Evolutionary conservation across 2,329 filamentous ascomycete species (phyloP).

Genomic region (Geosmithia putterillii): DNA sequence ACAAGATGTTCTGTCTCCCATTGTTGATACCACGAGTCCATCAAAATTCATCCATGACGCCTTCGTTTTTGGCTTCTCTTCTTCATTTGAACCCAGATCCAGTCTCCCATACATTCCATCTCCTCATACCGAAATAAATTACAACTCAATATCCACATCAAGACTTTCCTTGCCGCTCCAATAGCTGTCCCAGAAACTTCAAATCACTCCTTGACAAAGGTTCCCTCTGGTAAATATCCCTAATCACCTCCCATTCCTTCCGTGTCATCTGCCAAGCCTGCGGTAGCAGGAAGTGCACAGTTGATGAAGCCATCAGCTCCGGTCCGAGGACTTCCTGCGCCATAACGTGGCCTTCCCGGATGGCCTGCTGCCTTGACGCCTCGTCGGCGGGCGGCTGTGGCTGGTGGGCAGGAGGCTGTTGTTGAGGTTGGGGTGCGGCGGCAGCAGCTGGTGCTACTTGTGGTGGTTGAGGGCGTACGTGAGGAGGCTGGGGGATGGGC

Average conservation of each 20-base stretch:
- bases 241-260: slow-evolving; percentile 64
- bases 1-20: too few species aligned
- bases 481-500: slow-evolving; percentile 19
- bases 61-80: too few species aligned
- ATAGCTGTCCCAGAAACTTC: slow-evolving; percentile 38
- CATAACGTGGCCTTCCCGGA: slow-evolving; percentile 39
- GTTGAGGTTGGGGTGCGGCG: slow-evolving; percentile 5
- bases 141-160: neutral
- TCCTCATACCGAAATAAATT: neutral
- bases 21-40: too few species aligned
- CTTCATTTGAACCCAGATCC: too few species aligned
- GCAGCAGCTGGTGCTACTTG: slow-evolving; percentile 7
- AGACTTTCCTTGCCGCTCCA: slow-evolving; percentile 34
- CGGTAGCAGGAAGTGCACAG: slow-evolving; percentile 56
- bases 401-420: slow-evolving; percentile 2
- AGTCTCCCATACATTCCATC: neutral
- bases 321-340: slow-evolving; percentile 53
- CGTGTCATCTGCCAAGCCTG: slow-evolving; percentile 56
- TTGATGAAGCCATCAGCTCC: slow-evolving; percentile 46
- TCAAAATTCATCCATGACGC: too few species aligned
- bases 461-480: neutral
- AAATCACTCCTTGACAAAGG: slow-evolving; percentile 53
- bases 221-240: slow-evolving; percentile 53
- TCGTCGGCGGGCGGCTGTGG: slow-evolving; percentile 7
- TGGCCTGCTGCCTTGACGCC: slow-evolving; percentile 23